Evolutionary conservation across 1,284 basidiomycete species (phyloP).

Genomic region (Puccinia coronata): DNA sequence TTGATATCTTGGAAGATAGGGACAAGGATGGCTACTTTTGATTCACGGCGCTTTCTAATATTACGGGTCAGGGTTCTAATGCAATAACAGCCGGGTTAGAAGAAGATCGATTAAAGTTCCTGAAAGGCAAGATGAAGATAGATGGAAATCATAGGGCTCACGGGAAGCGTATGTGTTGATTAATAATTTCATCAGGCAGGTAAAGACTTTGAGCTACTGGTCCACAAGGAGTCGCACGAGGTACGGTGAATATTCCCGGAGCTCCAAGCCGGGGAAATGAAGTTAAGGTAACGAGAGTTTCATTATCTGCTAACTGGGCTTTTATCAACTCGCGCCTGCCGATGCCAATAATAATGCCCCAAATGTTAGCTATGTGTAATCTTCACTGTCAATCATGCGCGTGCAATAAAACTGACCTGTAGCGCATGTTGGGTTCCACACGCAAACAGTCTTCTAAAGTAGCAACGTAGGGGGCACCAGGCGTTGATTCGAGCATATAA

Average conservation of each 20-base stretch:
- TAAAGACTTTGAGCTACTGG: conserved; percentile 86
- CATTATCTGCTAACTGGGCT: conserved; percentile 77
- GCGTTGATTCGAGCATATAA: conserved; percentile 98
- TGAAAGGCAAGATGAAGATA: conserved; percentile 15
- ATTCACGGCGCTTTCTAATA: conserved; percentile 82
- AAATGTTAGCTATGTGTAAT: conserved; percentile 35
- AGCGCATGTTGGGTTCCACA: conserved; percentile 93
- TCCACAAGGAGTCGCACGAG: conserved; percentile 74
- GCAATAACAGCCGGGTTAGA: conserved; percentile 6
- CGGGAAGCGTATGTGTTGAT: conserved; percentile 96
- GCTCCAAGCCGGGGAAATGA: conserved; percentile 92
- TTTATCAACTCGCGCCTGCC: conserved; percentile 78
- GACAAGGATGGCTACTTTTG: conserved; percentile 93
- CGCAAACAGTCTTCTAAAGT: conserved; percentile 78
- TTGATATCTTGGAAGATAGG: conserved; percentile 86
- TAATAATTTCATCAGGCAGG: conserved; percentile 92
- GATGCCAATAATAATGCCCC: too few relatives aligned
- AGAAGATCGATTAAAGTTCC: background rate
- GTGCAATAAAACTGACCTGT: conserved; percentile 64
- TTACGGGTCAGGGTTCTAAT: conserved; percentile 89
- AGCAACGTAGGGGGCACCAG: conserved; percentile 88
- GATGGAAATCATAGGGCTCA: conserved; percentile 58
- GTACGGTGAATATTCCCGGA: conserved; percentile 84
- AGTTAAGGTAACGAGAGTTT: conserved; percentile 88
- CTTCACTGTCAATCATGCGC: background rate